Evolutionary conservation across 768 basidiomycete species (phyloP), one percentile per base, ranked within the genome.

Genomic region (Dacryopinax primogenitus): DNA sequence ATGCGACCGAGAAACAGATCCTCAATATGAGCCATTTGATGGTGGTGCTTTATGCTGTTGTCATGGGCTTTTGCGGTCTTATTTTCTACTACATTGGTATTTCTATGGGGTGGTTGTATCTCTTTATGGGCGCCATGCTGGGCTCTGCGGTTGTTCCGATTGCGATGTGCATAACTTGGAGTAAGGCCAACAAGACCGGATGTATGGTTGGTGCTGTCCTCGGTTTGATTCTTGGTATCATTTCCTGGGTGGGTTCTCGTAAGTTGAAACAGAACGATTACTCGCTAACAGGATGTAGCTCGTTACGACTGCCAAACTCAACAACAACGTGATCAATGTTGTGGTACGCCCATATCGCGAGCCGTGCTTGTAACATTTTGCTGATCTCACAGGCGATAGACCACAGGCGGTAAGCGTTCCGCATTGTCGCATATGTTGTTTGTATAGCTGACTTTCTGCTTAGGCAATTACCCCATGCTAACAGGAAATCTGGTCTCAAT

Each of bases 61-160:
- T 88, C 37, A 92, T 91, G 82, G 91, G 85, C 23, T 69, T 92
- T n/a, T 85, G 87, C 0, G 91, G 91, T 0, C 74, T 88, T 32
- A 86, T 91, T 62, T 94, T 95, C 79, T 90, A 78, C 76, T 92
- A 88, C 73, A 91, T 94, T 68, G 92, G 92, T 4, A 85, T 94
- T 32, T 90, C 87, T 26, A 88, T 94, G 88, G 92, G 92, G 21
- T 94, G 91, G 89, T 84, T 94, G 64, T 93, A 94, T 63, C 66
- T 69, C 61, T 69, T 69, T 66, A 91, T 91, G 89, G 90, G 91
- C 1, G 87, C 90, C 61, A 83, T 90, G 34, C 81, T 92, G 12
- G 90, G 92, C 1, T 87, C 86, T 1, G 91, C 82, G 1, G 93
- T 95, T 61, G 87, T 86, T 2, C 90, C 91, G 1, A 90, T 94